These are phyloP conservation scores for Zymoseptoria pseudotritici DNA, from an alignment of 2,329 filamentous ascomycete genomes.

Conservation along the genomic window DNA sequence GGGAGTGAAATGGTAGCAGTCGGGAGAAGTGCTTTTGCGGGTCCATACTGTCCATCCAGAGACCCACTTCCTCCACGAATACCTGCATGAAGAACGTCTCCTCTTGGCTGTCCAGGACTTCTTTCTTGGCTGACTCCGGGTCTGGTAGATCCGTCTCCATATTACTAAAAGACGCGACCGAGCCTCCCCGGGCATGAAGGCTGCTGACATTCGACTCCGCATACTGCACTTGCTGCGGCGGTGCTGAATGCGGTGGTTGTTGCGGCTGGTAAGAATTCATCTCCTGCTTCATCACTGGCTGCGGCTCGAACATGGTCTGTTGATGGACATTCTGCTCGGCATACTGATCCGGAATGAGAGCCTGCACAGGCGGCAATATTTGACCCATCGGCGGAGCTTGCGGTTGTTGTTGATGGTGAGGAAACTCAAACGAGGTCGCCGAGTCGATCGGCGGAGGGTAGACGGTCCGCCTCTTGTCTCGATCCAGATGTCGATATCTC, in stretches of 20 bases:
- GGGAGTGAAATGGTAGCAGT: constrained; percentile 71
- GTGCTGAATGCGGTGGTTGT: constrained; percentile 14
- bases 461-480: constrained; percentile 1
- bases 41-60: constrained; percentile 94
- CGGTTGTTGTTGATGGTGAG: constrained; percentile 27
- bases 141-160: constrained; percentile 29
- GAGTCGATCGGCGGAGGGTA: constrained; percentile 21
- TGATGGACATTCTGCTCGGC: not conserved
- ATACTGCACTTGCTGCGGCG: constrained; percentile 21
- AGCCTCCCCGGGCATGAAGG: constrained; percentile 6
- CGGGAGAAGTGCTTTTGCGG: constrained; percentile 75
- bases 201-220: constrained; percentile 19
- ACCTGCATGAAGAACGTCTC: constrained; percentile 86
- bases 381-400: not conserved
- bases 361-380: constrained; percentile 23
- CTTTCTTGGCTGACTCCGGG: constrained; percentile 42
- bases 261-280: constrained; percentile 23
- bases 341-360: constrained; percentile 37
- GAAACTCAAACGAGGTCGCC: constrained; percentile 20
- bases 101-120: constrained; percentile 65
- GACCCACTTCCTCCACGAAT: constrained; percentile 80
- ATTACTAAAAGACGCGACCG: constrained; percentile 31
- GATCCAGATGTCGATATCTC: constrained; percentile 52
- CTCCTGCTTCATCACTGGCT: constrained; percentile 3
- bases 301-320: not conserved